Evolutionary conservation across 768 basidiomycete species (phyloP).

Genomic region (Rhizopogon sp.): DNA sequence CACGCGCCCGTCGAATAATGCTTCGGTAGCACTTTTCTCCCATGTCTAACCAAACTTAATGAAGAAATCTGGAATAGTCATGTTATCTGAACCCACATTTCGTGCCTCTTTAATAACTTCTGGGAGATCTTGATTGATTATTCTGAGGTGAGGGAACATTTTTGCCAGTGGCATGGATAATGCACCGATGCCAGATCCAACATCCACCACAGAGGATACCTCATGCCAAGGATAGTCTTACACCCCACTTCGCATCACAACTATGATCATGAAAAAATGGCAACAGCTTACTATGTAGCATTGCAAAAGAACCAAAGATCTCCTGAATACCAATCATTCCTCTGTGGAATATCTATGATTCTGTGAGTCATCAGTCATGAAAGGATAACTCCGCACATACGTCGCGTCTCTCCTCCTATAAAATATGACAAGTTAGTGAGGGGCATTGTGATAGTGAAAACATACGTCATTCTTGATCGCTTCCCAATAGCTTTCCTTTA

Average conservation of each 20-base stretch:
- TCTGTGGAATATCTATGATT: constrained; percentile 17
- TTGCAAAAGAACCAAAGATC: constrained; percentile 18
- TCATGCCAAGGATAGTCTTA: constrained; percentile 22
- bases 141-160: constrained; percentile 20
- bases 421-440: background rate
- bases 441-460: background rate
- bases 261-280: background rate
- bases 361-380: background rate
- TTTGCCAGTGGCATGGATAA: constrained; percentile 23
- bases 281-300: constrained; percentile 16
- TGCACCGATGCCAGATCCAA: constrained; percentile 24
- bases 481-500: constrained; percentile 16
- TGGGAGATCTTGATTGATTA: constrained; percentile 24
- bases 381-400: constrained; percentile 1
- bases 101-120: constrained; percentile 18
- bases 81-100: constrained; percentile 6
- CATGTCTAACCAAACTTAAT: constrained; percentile 6
- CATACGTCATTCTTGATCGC: constrained; percentile 19
- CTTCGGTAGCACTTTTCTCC: constrained; percentile 12
- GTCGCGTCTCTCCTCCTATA: constrained; percentile 11
- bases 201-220: constrained; percentile 21
- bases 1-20: constrained; percentile 12
- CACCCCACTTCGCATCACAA: background rate
- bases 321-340: constrained; percentile 17
- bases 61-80: background rate